These are phyloP conservation scores for Xylariaceae sp. DNA, from an alignment of 2,329 filamentous ascomycete genomes.

Conservation along the genomic window DNA sequence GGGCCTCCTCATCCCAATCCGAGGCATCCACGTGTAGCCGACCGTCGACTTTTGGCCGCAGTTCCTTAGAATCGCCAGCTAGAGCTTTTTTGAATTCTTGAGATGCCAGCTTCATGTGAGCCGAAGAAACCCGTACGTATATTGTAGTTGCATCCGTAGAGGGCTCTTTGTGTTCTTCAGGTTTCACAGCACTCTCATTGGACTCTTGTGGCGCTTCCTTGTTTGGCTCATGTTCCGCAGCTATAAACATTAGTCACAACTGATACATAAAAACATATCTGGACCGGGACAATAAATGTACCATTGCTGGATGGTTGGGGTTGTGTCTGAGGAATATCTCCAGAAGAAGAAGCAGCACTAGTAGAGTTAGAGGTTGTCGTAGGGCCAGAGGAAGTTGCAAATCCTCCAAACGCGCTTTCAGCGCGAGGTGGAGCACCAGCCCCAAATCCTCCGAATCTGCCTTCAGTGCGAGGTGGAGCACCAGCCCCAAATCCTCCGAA, in stretches of 20 bases:
- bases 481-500: no score
- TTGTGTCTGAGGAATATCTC: not conserved
- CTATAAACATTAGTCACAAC: not conserved
- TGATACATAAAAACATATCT: not conserved
- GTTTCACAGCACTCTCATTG: not conserved
- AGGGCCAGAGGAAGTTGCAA: not conserved
- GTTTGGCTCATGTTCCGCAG: not conserved
- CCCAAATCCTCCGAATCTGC: no score
- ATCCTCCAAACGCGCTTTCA: no score
- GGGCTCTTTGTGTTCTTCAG: not conserved
- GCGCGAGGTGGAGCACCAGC: no score
- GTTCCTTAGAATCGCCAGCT: not conserved
- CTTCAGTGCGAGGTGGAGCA: no score
- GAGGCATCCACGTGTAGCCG: conserved; percentile 1
- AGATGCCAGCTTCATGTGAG: conserved; percentile 14
- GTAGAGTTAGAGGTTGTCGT: not conserved
- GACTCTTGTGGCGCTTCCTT: not conserved
- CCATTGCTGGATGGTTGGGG: not conserved
- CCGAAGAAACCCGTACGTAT: conserved; percentile 1
- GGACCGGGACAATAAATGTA: not conserved
- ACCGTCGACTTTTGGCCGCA: not conserved
- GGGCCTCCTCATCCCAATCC: not conserved
- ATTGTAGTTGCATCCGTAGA: not conserved
- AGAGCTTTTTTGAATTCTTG: conserved; percentile 12
- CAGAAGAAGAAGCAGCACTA: not conserved